A percentile compares a stretch with the other conserved stretches of the same genome.
These are phyloP conservation scores for Diatrype stigma DNA, from an alignment of 2,329 filamentous ascomycete genomes.

Conservation along the genomic window DNA sequence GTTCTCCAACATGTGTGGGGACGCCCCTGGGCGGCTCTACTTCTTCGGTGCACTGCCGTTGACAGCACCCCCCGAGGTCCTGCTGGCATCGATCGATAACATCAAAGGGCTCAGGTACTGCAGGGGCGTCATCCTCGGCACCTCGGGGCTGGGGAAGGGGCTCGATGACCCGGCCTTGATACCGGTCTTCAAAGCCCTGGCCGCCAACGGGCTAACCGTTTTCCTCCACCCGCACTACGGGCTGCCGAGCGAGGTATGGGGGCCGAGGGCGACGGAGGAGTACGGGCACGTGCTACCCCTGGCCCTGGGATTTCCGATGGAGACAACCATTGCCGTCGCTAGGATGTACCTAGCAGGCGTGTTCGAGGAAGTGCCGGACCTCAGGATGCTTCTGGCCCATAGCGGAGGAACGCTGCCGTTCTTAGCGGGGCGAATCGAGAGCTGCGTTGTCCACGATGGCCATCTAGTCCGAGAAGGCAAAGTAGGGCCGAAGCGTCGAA, in stretches of 20 bases:
- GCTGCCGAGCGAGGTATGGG: conserved; percentile 75
- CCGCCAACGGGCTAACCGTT: conserved; percentile 60
- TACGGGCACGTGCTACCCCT: conserved; percentile 88
- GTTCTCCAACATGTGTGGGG: conserved; percentile 66
- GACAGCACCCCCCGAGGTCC: conserved; percentile 57
- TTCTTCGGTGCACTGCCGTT: conserved; percentile 82
- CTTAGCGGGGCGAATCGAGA: conserved; percentile 82
- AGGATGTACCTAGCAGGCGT: conserved; percentile 84
- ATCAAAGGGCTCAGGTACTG: conserved; percentile 61
- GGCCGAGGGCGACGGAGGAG: conserved; percentile 58
- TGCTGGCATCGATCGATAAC: conserved; percentile 62
- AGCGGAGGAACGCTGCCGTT: conserved; percentile 87
- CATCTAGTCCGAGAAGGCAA: conserved; percentile 64
- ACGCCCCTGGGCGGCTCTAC: conserved; percentile 65
- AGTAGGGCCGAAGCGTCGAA: conserved; percentile 42
- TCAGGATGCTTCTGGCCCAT: conserved; percentile 79
- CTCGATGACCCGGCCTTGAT: conserved; percentile 74
- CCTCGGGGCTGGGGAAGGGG: conserved; percentile 72
- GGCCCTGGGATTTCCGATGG: conserved; percentile 82
- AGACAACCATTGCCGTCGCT: conserved; percentile 86
- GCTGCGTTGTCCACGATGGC: conserved; percentile 78
- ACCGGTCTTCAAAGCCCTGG: conserved; percentile 66
- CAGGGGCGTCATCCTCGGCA: conserved; percentile 85
- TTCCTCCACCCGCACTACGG: conserved; percentile 95
- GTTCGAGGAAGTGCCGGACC: conserved; percentile 67